Evolutionary conservation across 2,329 filamentous ascomycete species (phyloP), one percentile per base, ranked within the genome.

Genomic region (Colletotrichum gigasporum): DNA sequence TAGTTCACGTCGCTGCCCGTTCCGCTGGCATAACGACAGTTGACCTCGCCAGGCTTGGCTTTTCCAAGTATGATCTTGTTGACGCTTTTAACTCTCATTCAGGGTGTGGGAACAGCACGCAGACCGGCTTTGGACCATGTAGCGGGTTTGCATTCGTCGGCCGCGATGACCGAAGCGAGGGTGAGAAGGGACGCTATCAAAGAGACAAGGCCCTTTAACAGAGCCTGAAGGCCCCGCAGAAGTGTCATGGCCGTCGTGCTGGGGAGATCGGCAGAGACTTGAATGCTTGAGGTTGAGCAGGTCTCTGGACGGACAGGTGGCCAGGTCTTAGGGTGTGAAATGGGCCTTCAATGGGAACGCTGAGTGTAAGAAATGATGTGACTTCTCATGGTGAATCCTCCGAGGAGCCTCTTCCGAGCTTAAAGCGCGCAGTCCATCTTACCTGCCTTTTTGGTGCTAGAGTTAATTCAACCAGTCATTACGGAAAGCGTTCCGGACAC

Each of bases 1-100:
- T 70, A 72, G 62, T 74, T 72, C 50, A 69, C 67, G 14, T 47
- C 58, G 20, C 28, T 34, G n/a, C 63, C 42, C 2, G 70, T 68
- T 12, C 39, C 45, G 24, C 12, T 51, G 11, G 22, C 41, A 42
- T 63, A 61, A 8, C 71, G 71, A 48, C 71, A 72, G 50, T 70
- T 67, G 44, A 71, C 55, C 4, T 72, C 56, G 18, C 71, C 70
- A 7, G 67, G 37, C 24, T 56, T 22, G 18, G 41, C 41, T 16
- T 16, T 44, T 14, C 41, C 41, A 14, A 50, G 28, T 3, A 20
- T 16, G 47, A 20, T 18, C 5, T 22, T 34, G 47, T 5, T 50
- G 24, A n/a, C n/a, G 9, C 12, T 18, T 6, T 34, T 50, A 4
- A 10, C n/a, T 10, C n/a, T 50, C 9, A 34, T 4, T 5, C 2